Evolutionary conservation across 257 asterid genomes (phyloP).

Genomic region (Henckelia pumila): DNA sequence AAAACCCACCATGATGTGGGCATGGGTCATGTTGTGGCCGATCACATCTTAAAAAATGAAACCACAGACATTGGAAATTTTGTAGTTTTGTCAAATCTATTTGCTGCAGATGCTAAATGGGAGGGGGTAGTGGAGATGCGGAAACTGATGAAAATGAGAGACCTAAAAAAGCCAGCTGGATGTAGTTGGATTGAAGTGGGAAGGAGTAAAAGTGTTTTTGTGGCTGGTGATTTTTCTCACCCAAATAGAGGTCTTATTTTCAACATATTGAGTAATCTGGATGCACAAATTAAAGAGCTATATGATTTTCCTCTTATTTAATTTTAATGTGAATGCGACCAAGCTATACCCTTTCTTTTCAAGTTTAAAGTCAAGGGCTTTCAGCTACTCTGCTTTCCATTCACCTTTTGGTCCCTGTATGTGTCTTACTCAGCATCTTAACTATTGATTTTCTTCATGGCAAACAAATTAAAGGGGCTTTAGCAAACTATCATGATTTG

Average conservation of each 20-base stretch:
- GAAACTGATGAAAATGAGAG: constrained; percentile 58
- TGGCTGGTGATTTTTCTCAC: constrained; percentile 78
- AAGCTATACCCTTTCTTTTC: neutral
- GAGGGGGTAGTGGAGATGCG: constrained; percentile 76
- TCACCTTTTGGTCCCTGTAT: neutral
- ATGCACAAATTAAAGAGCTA: constrained; percentile 62
- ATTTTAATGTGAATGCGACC: constrained; percentile 19
- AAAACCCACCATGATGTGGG: constrained; percentile 64
- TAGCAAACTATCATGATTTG: neutral
- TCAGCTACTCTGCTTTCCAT: neutral
- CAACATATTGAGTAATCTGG: constrained; percentile 44
- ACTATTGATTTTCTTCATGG: no score
- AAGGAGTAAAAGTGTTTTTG: constrained; percentile 45
- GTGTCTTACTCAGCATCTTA: neutral
- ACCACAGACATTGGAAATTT: constrained; percentile 59
- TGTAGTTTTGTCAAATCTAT: constrained; percentile 68
- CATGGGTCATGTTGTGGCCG: constrained; percentile 49
- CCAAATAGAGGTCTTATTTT: constrained; percentile 47
- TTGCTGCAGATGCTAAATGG: constrained; percentile 82
- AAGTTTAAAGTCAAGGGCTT: neutral
- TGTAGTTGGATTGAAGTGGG: constrained; percentile 94
- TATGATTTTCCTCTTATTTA: constrained; percentile 24
- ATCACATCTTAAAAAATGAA: constrained; percentile 38
- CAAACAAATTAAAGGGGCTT: neutral
- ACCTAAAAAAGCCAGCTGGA: constrained; percentile 83